Evolutionary conservation across 192 early-diverging fungal genomes (phyloP), one percentile per base, ranked within the genome.

Genomic region (Mortierella hygrophila): DNA sequence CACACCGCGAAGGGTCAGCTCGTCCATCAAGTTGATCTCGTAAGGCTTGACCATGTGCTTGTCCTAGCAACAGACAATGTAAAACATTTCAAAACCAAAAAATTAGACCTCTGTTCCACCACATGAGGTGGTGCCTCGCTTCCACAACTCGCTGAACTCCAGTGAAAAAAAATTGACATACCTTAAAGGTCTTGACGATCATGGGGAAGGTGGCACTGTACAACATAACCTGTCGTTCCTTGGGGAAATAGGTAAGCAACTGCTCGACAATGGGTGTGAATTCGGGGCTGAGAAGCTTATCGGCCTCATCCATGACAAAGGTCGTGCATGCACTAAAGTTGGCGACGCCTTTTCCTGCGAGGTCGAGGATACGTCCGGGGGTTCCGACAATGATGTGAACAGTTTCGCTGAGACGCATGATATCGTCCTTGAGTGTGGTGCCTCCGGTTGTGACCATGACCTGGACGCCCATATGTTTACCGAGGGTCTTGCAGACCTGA

Each of bases 1-100:
- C 32, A 99, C 96, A 84, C 98, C 98, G 70, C 95, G 94, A 82
- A 99, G 91, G 16, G 98, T 99, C 42, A 99, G 93, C 89, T 99
- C 97, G 76, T 99, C 98, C 98, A 99, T 99, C 44, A 99, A 89
- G 80, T 99, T 99, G 88, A 99, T 99, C 88, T 99, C 98, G 86
- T 99, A 98, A 35, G 98, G 96, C 82, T 97, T 97, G 88, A 91
- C 91, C 78, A 99, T 92, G 79, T 94, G 97, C 88, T 97, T 98
- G 90, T 99, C 97, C 83, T 78, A 70, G 10, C 0, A 80, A 4
- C n/a, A 60, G 11, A 29, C 10, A 63, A 32, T 32, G 11, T 32
- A 32, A 32, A 29, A 63, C 29, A 63, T 15, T 49, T 44, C 6
- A 26, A 57, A 57, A 26, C 54, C 2, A 11, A 60, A 60, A n/a